Evolutionary conservation across 352 stramenopile species (phyloP), one percentile per base, ranked within the genome.

Genomic region (Globisporangium ultimum): DNA sequence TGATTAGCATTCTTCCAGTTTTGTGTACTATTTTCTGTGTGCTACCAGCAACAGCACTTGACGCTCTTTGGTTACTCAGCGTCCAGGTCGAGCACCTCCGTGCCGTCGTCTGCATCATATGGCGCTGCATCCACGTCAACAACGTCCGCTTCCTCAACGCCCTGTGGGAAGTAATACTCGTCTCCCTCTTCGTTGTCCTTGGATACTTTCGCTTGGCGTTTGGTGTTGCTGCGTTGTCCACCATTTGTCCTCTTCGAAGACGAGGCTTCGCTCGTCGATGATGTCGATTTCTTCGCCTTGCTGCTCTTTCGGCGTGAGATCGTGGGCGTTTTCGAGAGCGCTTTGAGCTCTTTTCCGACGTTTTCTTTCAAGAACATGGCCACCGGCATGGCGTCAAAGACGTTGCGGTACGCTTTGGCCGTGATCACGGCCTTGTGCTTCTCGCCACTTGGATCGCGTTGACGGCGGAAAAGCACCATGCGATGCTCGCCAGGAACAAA

Each of bases 401-500:
- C 56, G 41, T 71, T 84, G 56, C 75, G 77, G 45, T 76, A 89
- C 1, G 78, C 78, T 57, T 80, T 87, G 13, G 74, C 78, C 0
- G 72, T 71, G 34, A 89, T 52, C n/a, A 68, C 60, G 12, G 55
- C 22, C 41, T 65, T 70, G 43, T 77, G 79, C 60, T 64, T 67
- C 11, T 60, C 68, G 24, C 40, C 48, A 18, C 68, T 54, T 8
- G 60, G 49, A 20, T 81, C 68, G 13, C 61, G 70, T 21, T 78
- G 60, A n/a, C 74, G 80, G 42, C 72, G 74, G 61, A 95, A 95
- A 6, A 91, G 58, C 53, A 93, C 70, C 50, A 92, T 51, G 1
- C 85, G 81, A 51, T 93, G 79, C 38, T 88, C 75, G 3, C 68
- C 76, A 0, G 41, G 18, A 13, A 36, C 60, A 20, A 64, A 78